phyloP scores from a whole-genome alignment of 2,329 filamentous ascomycete genomes.

The Cadophora gregata region DNA sequence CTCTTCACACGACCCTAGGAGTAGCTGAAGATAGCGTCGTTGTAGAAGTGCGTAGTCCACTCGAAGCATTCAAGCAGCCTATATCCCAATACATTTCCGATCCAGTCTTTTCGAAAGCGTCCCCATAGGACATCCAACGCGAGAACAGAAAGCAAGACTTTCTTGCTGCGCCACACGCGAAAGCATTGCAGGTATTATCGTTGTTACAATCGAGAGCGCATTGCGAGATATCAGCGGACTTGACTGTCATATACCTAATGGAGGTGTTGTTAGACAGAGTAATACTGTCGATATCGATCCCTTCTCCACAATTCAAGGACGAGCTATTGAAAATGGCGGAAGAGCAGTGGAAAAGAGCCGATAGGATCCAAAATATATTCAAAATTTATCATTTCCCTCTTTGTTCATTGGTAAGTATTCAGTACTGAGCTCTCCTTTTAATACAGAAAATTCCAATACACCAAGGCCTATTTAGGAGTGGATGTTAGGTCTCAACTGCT shows the following conservation, averaged over 20 bases:
- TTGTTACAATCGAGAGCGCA: background rate
- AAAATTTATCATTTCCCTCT: background rate
- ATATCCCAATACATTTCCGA: constrained; percentile 9
- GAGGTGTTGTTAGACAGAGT: constrained; percentile 3
- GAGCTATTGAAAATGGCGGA: background rate
- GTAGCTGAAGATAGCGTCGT: constrained; percentile 3
- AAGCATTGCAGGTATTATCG: constrained; percentile 4
- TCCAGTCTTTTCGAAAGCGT: constrained; percentile 4
- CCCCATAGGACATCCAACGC: background rate
- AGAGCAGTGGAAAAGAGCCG: constrained; percentile 3
- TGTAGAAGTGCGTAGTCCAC: constrained; percentile 4
- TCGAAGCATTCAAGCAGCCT: background rate
- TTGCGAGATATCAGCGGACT: constrained; percentile 1
- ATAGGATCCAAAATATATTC: background rate
- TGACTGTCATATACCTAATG: background rate
- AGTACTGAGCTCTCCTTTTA: background rate
- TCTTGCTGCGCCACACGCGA: background rate
- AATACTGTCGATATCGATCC: background rate
- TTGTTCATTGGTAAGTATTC: background rate
- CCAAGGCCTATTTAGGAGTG: constrained; percentile 7
- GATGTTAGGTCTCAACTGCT: constrained; percentile 24
- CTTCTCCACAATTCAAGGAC: background rate
- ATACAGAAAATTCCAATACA: background rate
- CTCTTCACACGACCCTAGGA: background rate
- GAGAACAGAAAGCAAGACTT: constrained; percentile 11